These are phyloP conservation scores for Hirschioporus abietinus DNA, from an alignment of 768 basidiomycete species.

Conservation along the genomic window DNA sequence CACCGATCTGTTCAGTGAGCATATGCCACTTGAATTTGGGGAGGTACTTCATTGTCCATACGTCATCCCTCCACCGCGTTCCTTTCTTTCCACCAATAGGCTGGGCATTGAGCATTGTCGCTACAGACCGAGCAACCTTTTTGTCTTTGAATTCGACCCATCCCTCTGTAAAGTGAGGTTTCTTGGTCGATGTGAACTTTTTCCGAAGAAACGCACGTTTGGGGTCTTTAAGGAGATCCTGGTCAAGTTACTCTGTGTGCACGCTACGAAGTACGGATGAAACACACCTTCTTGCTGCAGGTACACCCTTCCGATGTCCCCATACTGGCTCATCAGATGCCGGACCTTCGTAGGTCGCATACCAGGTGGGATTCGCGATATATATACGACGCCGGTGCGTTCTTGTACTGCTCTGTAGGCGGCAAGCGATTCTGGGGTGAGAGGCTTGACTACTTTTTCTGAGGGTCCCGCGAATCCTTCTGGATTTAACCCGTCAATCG, in stretches of 20 bases:
- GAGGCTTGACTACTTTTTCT: conserved; percentile 61
- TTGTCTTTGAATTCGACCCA: conserved; percentile 99
- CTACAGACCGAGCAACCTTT: conserved; percentile 80
- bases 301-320: conserved; percentile 89
- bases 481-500: conserved; percentile 48
- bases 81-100: conserved; percentile 93
- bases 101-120: conserved; percentile 94
- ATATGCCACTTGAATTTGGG: conserved; percentile 99
- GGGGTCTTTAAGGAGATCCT: conserved; percentile 44
- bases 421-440: conserved; percentile 70
- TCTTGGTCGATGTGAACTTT: conserved; percentile 80
- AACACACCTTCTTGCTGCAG: conserved; percentile 83
- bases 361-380: conserved; percentile 93
- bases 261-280: neutral
- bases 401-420: conserved; percentile 70
- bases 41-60: conserved; percentile 99
- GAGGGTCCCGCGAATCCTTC: conserved; percentile 54
- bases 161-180: conserved; percentile 88
- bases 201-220: conserved; percentile 81
- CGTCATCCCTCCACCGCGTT: conserved; percentile 88
- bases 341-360: conserved; percentile 97
- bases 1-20: conserved; percentile 97
- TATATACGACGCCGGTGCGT: conserved; percentile 84
- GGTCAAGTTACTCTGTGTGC: conserved; percentile 6
- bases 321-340: conserved; percentile 85